phyloP scores from a whole-genome alignment of 805 yeast species.

The Starmerella apis region DNA sequence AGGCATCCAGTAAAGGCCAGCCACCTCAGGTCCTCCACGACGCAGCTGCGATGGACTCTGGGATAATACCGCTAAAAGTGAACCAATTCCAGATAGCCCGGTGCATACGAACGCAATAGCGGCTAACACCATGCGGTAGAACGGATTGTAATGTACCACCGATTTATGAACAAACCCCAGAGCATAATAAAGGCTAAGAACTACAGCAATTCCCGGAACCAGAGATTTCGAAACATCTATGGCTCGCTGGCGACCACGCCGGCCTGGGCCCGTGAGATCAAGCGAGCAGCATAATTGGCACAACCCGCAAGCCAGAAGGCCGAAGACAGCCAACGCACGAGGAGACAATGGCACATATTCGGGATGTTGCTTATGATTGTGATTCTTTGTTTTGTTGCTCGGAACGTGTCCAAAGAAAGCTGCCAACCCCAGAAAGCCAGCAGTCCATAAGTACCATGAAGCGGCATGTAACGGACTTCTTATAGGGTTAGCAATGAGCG shows the following conservation, averaged over 20 bases:
- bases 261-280: constrained; percentile 8
- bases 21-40: constrained; percentile 13
- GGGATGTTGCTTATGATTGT: not conserved
- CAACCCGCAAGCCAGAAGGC: constrained; percentile 1
- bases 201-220: not conserved
- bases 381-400: not conserved
- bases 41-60: constrained; percentile 7
- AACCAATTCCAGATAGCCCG: not conserved
- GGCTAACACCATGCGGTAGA: constrained; percentile 7
- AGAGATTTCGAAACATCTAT: not conserved
- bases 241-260: constrained; percentile 4
- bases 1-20: constrained; percentile 21
- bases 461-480: constrained; percentile 10
- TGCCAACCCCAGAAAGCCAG: constrained; percentile 9
- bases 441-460: constrained; percentile 12
- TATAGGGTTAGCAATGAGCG: not conserved
- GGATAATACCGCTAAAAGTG: not conserved
- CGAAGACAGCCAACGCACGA: constrained; percentile 6
- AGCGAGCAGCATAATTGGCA: constrained; percentile 14
- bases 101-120: not conserved
- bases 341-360: constrained; percentile 11
- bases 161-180: not conserved
- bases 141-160: constrained; percentile 4
- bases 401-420: constrained; percentile 11
- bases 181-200: not conserved